phyloP scores from a whole-genome alignment of 495 filamentous ascomycete species.

The Filosporella fistucella region DNA sequence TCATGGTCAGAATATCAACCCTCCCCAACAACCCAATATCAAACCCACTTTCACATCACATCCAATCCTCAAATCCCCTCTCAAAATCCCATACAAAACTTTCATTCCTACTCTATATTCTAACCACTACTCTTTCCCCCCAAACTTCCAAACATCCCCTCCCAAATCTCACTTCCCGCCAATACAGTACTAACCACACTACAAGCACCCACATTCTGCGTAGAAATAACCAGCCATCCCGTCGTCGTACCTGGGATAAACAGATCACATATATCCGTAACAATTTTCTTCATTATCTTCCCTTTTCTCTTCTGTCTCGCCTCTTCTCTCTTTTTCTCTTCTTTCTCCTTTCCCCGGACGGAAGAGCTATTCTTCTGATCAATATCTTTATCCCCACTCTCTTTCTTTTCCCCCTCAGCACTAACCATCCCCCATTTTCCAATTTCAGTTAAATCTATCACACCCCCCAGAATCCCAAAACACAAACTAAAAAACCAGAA shows the following conservation, averaged over 20 bases:
- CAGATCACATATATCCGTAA: slow-evolving; percentile 53
- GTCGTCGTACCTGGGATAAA: slow-evolving; percentile 48
- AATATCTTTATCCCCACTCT: no score
- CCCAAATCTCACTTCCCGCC: slow-evolving; percentile 55
- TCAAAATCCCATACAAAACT: no score
- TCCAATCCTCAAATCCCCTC: no score
- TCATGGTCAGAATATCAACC: no score
- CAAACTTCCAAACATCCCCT: no score
- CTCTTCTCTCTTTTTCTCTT: slow-evolving; percentile 1
- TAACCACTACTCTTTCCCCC: no score
- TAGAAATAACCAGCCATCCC: slow-evolving; percentile 46
- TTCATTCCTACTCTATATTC: no score
- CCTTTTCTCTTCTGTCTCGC: slow-evolving; percentile 10
- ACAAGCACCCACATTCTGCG: slow-evolving; percentile 41
- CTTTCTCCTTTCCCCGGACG: no score
- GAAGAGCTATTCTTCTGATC: no score
- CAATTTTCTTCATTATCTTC: slow-evolving; percentile 26
- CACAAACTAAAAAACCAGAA: slow-evolving; percentile 60
- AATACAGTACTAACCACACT: slow-evolving; percentile 58
- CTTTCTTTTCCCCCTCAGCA: slow-evolving; percentile 7
- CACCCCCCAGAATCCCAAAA: slow-evolving; percentile 12
- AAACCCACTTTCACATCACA: no score
- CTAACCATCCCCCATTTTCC: not conserved
- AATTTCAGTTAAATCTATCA: slow-evolving; percentile 8
- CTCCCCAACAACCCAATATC: no score